Base-by-base conservation (phyloP, 106 monocot species). In the Ottelia alismoides region DNA sequence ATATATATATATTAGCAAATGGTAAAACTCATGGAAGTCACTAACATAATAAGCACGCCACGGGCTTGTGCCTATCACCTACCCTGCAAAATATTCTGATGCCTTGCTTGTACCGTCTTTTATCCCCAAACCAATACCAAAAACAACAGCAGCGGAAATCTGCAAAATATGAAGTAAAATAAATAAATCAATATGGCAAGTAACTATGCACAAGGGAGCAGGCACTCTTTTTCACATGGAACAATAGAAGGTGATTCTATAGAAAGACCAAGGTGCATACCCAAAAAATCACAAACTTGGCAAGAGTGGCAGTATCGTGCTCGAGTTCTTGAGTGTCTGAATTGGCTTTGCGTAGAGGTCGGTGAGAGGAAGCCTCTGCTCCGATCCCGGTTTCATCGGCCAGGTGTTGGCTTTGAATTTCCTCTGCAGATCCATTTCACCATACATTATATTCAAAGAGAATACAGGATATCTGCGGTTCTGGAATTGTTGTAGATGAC, bases 1-100 rank as follows among this genome's bases (percentile, higher is more conserved):
- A n/a, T n/a, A n/a, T n/a, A n/a, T n/a, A n/a, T n/a, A n/a, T n/a
- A n/a, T n/a, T n/a, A n/a, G n/a, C n/a, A n/a, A n/a, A n/a, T n/a
- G n/a, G n/a, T n/a, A n/a, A n/a, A n/a, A n/a, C n/a, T n/a, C n/a
- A n/a, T n/a, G n/a, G n/a, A n/a, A n/a, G n/a, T n/a, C n/a, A n/a
- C n/a, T n/a, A n/a, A n/a, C n/a, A n/a, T n/a, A n/a, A n/a, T n/a
- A n/a, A n/a, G n/a, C n/a, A n/a, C n/a, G n/a, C n/a, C n/a, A n/a
- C n/a, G n/a, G n/a, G n/a, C n/a, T n/a, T n/a, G n/a, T n/a, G n/a
- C n/a, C n/a, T n/a, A n/a, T n/a, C n/a, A 43, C 7, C 0, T 53
- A 61, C 69, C 69, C 69, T 18, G 69, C 69, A 48, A 61, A 70
- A 70, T 54, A 70, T 25, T 70, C 69, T 2, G 69, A 55, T 47